These are phyloP conservation scores for Selaginella moellendorffii DNA, from an alignment of 75 land plant species.

Conservation along the genomic window DNA sequence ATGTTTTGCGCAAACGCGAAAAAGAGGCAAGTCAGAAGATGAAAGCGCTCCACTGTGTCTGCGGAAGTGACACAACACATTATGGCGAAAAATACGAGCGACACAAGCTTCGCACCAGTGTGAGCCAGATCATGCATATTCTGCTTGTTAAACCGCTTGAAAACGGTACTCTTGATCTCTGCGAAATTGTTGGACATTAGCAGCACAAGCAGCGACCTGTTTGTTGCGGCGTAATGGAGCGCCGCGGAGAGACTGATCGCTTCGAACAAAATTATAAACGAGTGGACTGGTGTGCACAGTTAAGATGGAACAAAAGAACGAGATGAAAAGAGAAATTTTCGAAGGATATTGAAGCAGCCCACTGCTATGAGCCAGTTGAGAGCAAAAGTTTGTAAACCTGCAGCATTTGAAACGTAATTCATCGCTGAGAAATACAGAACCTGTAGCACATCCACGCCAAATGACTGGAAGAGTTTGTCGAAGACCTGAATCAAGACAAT, in stretches of 20 bases:
- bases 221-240: slow-evolving; percentile 35
- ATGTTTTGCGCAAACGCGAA: slow-evolving; percentile 3
- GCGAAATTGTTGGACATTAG: slow-evolving; percentile 4
- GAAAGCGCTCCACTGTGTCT: slow-evolving; percentile 8
- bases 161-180: background rate
- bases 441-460: slow-evolving; percentile 88
- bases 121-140: slow-evolving; percentile 18
- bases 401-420: too few species aligned
- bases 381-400: too few species aligned
- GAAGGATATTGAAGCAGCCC: slow-evolving; percentile 74
- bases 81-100: background rate
- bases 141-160: background rate
- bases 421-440: slow-evolving; percentile 81
- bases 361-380: slow-evolving; percentile 63
- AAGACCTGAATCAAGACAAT: slow-evolving; percentile 54
- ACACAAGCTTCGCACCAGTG: background rate
- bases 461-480: slow-evolving; percentile 85
- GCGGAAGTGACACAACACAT: background rate
- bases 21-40: slow-evolving; percentile 3
- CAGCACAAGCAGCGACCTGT: slow-evolving; percentile 8
- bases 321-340: background rate
- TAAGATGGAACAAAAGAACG: background rate
- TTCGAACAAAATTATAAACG: slow-evolving; percentile 82
- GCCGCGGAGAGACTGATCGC: slow-evolving; percentile 93
- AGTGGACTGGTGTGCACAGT: slow-evolving; percentile 60